A percentile compares a stretch with the other conserved stretches of the same genome.
Conservation (phyloP, 2,329 filamentous ascomycete genomes). For the Boeremia lycopersici region DNA sequence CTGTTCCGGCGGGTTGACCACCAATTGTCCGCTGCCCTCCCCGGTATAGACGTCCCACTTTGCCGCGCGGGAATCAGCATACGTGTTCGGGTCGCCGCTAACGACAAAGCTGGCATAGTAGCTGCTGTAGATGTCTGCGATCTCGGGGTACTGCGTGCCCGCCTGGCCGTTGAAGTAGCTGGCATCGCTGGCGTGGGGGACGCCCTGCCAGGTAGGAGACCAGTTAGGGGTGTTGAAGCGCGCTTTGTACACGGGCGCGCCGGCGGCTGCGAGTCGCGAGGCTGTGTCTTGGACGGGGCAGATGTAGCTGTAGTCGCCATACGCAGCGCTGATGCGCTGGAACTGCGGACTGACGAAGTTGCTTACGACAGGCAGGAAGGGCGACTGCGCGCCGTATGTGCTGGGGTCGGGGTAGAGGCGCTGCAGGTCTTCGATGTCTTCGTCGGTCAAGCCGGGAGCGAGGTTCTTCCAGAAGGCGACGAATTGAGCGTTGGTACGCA, state of each 20-base stretch:
- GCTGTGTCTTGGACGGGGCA: slow-evolving; percentile 46
- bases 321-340: slow-evolving; percentile 52
- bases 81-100: slow-evolving; percentile 43
- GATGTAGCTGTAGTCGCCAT: slow-evolving; percentile 45
- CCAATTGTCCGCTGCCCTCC: slow-evolving; percentile 23
- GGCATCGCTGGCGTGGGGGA: slow-evolving; percentile 41
- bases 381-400: slow-evolving; percentile 12
- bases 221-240: slow-evolving; percentile 46
- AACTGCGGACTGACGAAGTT: slow-evolving; percentile 53
- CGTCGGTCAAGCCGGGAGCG: slow-evolving; percentile 33
- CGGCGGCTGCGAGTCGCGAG: slow-evolving; percentile 26
- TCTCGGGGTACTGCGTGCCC: slow-evolving; percentile 36
- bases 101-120: slow-evolving; percentile 47
- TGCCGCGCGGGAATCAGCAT: slow-evolving; percentile 25
- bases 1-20: slow-evolving; percentile 29
- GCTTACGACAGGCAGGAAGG: slow-evolving; percentile 36
- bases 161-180: slow-evolving; percentile 40
- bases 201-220: slow-evolving; percentile 32
- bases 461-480: slow-evolving; percentile 40
- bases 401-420: slow-evolving; percentile 36
- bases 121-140: slow-evolving; percentile 39
- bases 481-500: slow-evolving; percentile 47
- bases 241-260: slow-evolving; percentile 41
- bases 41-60: slow-evolving; percentile 39
- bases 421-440: slow-evolving; percentile 40